Evolutionary conservation across 2,329 filamentous ascomycete genomes (phyloP), one percentile per base, ranked within the genome.

Genomic region (Chaetoscypha palmicola): DNA sequence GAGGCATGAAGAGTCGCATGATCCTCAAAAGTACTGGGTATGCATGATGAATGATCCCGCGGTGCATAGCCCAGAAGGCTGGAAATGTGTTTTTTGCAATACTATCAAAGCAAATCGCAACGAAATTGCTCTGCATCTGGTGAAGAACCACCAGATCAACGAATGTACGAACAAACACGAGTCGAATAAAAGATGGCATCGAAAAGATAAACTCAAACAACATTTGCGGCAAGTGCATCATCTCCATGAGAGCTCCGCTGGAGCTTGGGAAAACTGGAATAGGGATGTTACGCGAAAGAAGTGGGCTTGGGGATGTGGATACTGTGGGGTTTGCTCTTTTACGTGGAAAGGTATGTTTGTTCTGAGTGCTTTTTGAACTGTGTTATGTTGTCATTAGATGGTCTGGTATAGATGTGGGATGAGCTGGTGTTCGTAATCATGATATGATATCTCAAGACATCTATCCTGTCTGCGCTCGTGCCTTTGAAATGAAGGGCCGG

Each of bases 221-320:
- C 54, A 56, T 23, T 43, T 56, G 26, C 43, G 43, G 22, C 47
- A 52, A n/a, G 33, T 54, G 3, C 54, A 56, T 42, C 28, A 31
- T 17, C 24, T 55, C 26, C 28, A 32, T 2, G 48, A 54, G 8
- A 35, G 32, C 2, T 40, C 44, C 5, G 37, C 11, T 4, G 22
- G 41, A 1, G 23, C 26, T 5, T 56, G 54, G 52, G 47, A 56
- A 20, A 23, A 24, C 1, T 56, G 54, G 54, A 37, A 52, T 44
- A 43, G 41, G 30, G 40, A 44, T 16, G 38, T 32, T 14, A 11
- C 21, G 9, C 44, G 36, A 31, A 46, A 43, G 30, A 56, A 55
- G 28, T 50, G 42, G 32, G 52, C 52, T 36, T 56, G 52, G 51
- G 52, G 54, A 3, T 56, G 54, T 42, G 54, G 52, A n/a, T 56